Conservation (phyloP, 345 rosid genomes). For the Lumnitzera racemosa region DNA sequence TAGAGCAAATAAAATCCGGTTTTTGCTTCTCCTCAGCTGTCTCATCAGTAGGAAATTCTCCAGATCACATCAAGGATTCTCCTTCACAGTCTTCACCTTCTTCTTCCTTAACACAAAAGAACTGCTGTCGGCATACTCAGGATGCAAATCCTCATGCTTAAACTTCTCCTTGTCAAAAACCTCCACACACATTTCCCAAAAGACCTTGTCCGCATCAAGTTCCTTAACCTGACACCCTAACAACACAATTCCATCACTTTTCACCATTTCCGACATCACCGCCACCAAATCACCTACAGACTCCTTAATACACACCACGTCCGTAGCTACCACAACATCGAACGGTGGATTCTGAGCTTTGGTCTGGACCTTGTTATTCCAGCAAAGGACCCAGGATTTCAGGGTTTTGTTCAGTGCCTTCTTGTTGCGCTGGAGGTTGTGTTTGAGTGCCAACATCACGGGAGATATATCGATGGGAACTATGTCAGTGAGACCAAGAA, state of each 20-base stretch:
- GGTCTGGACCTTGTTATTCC: slow-evolving; percentile 68
- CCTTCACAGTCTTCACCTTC: slow-evolving; percentile 11
- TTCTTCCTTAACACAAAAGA: slow-evolving; percentile 64
- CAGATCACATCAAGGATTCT: slow-evolving; percentile 2
- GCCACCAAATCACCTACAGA: slow-evolving; percentile 48
- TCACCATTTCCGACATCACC: slow-evolving; percentile 61
- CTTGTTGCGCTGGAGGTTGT: slow-evolving; percentile 88
- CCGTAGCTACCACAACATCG: slow-evolving; percentile 75
- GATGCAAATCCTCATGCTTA: slow-evolving; percentile 75
- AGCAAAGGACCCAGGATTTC: slow-evolving; percentile 47
- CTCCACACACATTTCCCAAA: slow-evolving; percentile 68
- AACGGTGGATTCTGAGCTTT: slow-evolving; percentile 61
- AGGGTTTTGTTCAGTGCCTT: slow-evolving; percentile 49
- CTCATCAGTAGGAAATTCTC: slow-evolving; percentile 38
- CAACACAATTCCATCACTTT: slow-evolving; percentile 65
- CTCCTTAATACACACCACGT: slow-evolving; percentile 82
- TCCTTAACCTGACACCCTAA: slow-evolving; percentile 81
- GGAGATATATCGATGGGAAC: slow-evolving; percentile 79
- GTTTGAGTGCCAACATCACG: slow-evolving; percentile 86
- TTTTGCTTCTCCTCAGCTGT: slow-evolving; percentile 58
- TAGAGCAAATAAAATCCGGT: slow-evolving; percentile 55
- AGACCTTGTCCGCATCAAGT: slow-evolving; percentile 71
- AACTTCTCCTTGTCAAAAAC: slow-evolving; percentile 69
- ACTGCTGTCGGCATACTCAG: slow-evolving; percentile 69
- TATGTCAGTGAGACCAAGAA: slow-evolving; percentile 67